These are phyloP conservation scores for Coniosporium tulheliwenetii DNA, from an alignment of 2,329 filamentous ascomycete genomes.

Conservation along the genomic window DNA sequence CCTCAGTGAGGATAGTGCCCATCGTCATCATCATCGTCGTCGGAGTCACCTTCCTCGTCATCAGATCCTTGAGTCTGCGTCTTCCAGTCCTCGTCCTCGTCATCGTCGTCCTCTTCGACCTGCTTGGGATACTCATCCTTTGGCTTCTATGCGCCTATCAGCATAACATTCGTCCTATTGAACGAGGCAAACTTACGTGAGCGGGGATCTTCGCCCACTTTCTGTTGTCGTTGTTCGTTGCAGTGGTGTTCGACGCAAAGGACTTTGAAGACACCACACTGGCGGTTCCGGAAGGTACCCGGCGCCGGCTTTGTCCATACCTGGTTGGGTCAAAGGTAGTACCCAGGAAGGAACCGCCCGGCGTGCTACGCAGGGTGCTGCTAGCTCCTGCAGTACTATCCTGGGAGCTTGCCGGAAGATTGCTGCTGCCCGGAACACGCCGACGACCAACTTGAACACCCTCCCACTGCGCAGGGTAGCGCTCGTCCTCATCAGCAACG, in stretches of 20 bases:
- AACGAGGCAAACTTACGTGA: background rate
- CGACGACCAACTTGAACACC: no score
- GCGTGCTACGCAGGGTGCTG: no score
- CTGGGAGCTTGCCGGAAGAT: background rate
- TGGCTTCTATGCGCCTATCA: background rate
- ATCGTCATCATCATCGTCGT: constrained; percentile 9
- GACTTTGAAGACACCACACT: background rate
- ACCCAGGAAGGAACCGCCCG: no score
- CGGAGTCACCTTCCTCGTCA: constrained; percentile 6
- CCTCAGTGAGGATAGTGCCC: constrained; percentile 31
- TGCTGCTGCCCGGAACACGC: background rate
- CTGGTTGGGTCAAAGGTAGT: background rate
- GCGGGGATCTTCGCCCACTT: background rate
- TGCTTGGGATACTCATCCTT: constrained; percentile 15
- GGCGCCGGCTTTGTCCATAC: background rate
- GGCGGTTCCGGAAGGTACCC: background rate
- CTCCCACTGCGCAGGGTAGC: no score
- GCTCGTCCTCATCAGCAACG: no score
- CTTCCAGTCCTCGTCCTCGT: constrained; percentile 1
- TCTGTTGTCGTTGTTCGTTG: background rate
- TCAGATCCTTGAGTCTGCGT: constrained; percentile 5
- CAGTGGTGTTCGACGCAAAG: background rate
- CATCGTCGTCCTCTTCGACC: constrained; percentile 5
- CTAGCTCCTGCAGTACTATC: no score
- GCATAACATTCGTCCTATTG: background rate